These are phyloP conservation scores for Xerocomus potaroensis DNA, from an alignment of 768 basidiomycete genomes.

Conservation along the genomic window DNA sequence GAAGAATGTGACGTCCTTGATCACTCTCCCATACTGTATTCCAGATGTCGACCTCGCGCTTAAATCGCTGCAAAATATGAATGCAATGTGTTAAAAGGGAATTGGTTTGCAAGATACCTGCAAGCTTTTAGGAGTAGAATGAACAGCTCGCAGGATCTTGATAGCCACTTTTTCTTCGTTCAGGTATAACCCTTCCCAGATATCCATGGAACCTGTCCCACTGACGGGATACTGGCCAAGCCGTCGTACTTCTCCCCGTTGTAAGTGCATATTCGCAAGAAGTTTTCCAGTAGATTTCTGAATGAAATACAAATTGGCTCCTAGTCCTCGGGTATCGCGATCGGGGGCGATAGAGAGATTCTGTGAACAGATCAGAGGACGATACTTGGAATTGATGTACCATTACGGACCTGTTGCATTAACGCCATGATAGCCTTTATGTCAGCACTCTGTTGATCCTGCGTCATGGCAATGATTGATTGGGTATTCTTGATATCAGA, in stretches of 20 bases:
- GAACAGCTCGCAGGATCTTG: slow-evolving; percentile 51
- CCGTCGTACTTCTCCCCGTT: slow-evolving; percentile 49
- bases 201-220: slow-evolving; percentile 51
- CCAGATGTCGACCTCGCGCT: slow-evolving; percentile 53
- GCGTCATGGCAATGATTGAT: slow-evolving; percentile 30
- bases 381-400: neutral
- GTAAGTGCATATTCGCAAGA: slow-evolving; percentile 47
- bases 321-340: slow-evolving; percentile 39
- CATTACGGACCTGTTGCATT: slow-evolving; percentile 43
- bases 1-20: slow-evolving; percentile 47
- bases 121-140: slow-evolving; percentile 42
- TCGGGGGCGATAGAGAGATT: slow-evolving; percentile 17
- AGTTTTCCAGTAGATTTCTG: slow-evolving; percentile 43
- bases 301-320: slow-evolving; percentile 47
- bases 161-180: slow-evolving; percentile 52
- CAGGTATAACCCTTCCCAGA: slow-evolving; percentile 53
- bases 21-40: slow-evolving; percentile 49
- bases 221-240: slow-evolving; percentile 47
- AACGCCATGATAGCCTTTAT: slow-evolving; percentile 42
- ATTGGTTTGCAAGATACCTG: slow-evolving; percentile 29
- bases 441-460: slow-evolving; percentile 33
- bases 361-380: slow-evolving; percentile 19
- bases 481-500: slow-evolving; percentile 42
- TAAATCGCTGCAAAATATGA: slow-evolving; percentile 39
- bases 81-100: neutral